Evolutionary conservation across 2,329 filamentous ascomycete genomes (phyloP).

Genomic region (Pseudocercospora musae): DNA sequence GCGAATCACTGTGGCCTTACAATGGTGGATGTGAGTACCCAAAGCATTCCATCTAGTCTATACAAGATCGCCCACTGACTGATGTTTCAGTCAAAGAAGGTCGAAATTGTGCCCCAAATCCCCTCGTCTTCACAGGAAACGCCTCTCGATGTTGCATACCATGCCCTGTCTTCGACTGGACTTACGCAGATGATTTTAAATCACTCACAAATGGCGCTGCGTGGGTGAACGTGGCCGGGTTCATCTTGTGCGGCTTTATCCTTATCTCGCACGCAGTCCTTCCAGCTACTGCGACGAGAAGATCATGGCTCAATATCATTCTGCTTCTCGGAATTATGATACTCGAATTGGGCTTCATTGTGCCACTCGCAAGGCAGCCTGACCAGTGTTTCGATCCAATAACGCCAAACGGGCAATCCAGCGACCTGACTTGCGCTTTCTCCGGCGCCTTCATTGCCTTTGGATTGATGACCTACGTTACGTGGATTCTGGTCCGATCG

Average conservation of each 20-base stretch:
- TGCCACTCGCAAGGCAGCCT: conserved; percentile 71
- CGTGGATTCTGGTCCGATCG: conserved; percentile 68
- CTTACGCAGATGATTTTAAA: conserved; percentile 53
- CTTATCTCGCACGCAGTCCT: conserved; percentile 72
- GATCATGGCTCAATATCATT: conserved; percentile 82
- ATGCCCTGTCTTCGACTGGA: conserved; percentile 77
- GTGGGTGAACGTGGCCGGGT: conserved; percentile 71
- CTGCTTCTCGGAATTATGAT: conserved; percentile 67
- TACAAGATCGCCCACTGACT: neutral
- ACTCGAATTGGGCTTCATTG: conserved; percentile 79
- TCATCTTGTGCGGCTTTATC: conserved; percentile 68
- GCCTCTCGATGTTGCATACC: conserved; percentile 68
- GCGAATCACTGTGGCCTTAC: conserved; percentile 24
- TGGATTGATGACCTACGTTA: conserved; percentile 72
- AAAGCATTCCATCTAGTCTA: too few relatives aligned
- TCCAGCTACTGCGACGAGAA: conserved; percentile 74
- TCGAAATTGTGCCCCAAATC: conserved; percentile 29
- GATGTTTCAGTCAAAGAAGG: conserved; percentile 18
- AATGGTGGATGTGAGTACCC: conserved; percentile 27
- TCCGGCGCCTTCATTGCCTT: conserved; percentile 75
- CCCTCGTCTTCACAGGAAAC: conserved; percentile 18
- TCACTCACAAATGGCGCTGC: conserved; percentile 65
- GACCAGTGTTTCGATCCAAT: conserved; percentile 77
- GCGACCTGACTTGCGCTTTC: conserved; percentile 70
- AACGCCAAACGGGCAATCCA: conserved; percentile 79